These are phyloP conservation scores for Trypanosoma avium DNA, from an alignment of 208 protist genomes.

Conservation along the genomic window DNA sequence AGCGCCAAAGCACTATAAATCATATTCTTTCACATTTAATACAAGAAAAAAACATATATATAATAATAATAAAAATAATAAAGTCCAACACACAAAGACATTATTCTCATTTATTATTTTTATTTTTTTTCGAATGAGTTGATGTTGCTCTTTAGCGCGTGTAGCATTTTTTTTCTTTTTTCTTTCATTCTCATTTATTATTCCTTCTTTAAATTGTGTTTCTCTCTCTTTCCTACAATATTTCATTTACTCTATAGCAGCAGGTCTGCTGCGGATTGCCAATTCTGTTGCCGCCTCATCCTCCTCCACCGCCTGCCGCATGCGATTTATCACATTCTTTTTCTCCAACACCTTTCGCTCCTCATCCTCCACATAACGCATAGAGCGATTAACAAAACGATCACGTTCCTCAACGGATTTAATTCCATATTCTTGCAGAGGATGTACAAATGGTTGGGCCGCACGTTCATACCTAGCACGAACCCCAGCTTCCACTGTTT, in stretches of 20 bases:
- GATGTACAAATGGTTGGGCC: conserved; percentile 59
- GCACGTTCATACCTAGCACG: conserved; percentile 43
- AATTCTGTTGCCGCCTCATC: conserved; percentile 56
- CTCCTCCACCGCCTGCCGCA: conserved; percentile 59
- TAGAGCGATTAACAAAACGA: conserved; percentile 70
- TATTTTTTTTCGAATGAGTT: too few relatives aligned
- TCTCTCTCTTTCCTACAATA: too few relatives aligned
- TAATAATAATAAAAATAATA: too few relatives aligned
- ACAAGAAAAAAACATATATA: too few relatives aligned
- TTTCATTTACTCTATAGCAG: not conserved
- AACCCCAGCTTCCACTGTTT: conserved; percentile 65
- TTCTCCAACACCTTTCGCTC: conserved; percentile 73
- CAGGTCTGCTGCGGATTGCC: conserved; percentile 26
- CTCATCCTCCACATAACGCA: conserved; percentile 76
- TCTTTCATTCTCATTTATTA: too few relatives aligned
- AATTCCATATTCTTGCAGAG: conserved; percentile 74
- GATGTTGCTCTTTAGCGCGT: too few relatives aligned
- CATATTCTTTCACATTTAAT: too few relatives aligned
- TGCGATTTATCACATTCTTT: conserved; percentile 53
- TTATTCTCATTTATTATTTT: too few relatives aligned
- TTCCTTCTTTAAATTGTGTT: too few relatives aligned
- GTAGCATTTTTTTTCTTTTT: too few relatives aligned
- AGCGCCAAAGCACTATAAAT: too few relatives aligned
- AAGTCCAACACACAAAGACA: too few relatives aligned
- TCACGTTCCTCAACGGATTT: conserved; percentile 64